These are phyloP conservation scores for Arthrobotrys entomopaga DNA, from an alignment of 2,329 filamentous ascomycete genomes.

Conservation along the genomic window DNA sequence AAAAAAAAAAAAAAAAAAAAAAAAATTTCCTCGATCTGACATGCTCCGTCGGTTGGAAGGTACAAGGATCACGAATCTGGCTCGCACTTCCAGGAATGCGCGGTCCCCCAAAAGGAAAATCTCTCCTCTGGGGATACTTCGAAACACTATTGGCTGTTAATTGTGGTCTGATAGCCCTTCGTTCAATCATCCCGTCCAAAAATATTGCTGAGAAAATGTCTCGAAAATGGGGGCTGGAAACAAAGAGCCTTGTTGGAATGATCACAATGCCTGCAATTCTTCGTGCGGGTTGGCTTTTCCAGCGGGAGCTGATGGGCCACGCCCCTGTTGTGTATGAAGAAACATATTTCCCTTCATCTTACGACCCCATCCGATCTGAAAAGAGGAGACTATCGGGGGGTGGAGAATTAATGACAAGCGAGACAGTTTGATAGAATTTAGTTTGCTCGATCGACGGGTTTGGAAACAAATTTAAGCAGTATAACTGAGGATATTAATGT, in stretches of 20 bases:
- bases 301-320: background rate
- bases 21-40: conserved; percentile 32
- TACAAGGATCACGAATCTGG: conserved; percentile 45
- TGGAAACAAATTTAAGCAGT: conserved; percentile 42
- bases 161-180: conserved; percentile 5
- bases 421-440: conserved; percentile 12
- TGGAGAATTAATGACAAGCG: conserved; percentile 3
- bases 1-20: conserved; percentile 12
- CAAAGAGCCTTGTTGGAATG: conserved; percentile 28
- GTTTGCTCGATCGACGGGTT: conserved; percentile 9
- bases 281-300: conserved; percentile 21
- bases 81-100: conserved; percentile 25
- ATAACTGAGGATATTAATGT: conserved; percentile 50
- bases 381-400: background rate
- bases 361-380: too few species aligned
- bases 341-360: too few species aligned
- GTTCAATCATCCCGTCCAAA: conserved; percentile 10
- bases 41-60: conserved; percentile 26
- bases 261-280: conserved; percentile 16
- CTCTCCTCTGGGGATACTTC: conserved; percentile 3
- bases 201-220: conserved; percentile 21
- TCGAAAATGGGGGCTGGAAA: conserved; percentile 47
- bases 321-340: conserved; percentile 1
- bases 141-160: too few species aligned
- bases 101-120: conserved; percentile 23